A percentile compares a stretch with the other conserved stretches of the same genome.
phyloP scores from a whole-genome alignment of 2,329 filamentous ascomycete species.

The Cytospora paraplurivora region DNA sequence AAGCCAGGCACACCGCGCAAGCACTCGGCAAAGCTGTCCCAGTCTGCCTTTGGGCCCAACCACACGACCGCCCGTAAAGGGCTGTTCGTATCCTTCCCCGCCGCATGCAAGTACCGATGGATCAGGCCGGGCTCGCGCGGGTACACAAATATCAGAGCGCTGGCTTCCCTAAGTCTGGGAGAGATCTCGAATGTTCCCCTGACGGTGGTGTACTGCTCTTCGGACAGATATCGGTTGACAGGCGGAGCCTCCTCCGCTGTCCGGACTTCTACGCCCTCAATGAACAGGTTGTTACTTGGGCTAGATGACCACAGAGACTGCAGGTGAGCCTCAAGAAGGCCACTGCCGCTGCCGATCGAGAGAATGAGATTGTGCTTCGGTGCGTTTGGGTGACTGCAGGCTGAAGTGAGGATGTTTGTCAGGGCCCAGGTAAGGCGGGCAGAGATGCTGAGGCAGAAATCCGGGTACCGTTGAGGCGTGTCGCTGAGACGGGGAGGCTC shows the following conservation, averaged over 20 bases:
- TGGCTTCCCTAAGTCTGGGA: not conserved
- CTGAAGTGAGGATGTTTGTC: slow-evolving; percentile 8
- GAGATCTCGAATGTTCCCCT: slow-evolving; percentile 25
- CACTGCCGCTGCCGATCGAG: slow-evolving; percentile 26
- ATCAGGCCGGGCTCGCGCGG: slow-evolving; percentile 21
- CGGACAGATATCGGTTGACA: slow-evolving; percentile 24
- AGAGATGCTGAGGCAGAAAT: slow-evolving; percentile 27
- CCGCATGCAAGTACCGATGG: slow-evolving; percentile 10
- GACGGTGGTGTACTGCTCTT: slow-evolving; percentile 8
- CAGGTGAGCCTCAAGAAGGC: slow-evolving; percentile 26
- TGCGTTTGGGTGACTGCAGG: not conserved
- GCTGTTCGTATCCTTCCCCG: not conserved
- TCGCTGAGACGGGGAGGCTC: slow-evolving; percentile 7
- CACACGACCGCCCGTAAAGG: slow-evolving; percentile 15
- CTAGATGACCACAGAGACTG: slow-evolving; percentile 5
- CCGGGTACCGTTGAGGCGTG: slow-evolving; percentile 15
- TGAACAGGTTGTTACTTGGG: not conserved
- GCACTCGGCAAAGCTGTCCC: slow-evolving; percentile 13
- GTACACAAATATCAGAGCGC: slow-evolving; percentile 24
- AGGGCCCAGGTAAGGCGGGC: slow-evolving; percentile 13
- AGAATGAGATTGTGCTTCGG: slow-evolving; percentile 9
- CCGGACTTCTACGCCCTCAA: slow-evolving; percentile 23
- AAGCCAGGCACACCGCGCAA: slow-evolving; percentile 1
- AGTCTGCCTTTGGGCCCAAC: slow-evolving; percentile 24
- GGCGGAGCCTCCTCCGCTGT: not conserved